A percentile compares a stretch with the other conserved stretches of the same genome.
Evolutionary conservation across 148 eudicot species (phyloP).

Genomic region (Tetragonia tetragonoides): DNA sequence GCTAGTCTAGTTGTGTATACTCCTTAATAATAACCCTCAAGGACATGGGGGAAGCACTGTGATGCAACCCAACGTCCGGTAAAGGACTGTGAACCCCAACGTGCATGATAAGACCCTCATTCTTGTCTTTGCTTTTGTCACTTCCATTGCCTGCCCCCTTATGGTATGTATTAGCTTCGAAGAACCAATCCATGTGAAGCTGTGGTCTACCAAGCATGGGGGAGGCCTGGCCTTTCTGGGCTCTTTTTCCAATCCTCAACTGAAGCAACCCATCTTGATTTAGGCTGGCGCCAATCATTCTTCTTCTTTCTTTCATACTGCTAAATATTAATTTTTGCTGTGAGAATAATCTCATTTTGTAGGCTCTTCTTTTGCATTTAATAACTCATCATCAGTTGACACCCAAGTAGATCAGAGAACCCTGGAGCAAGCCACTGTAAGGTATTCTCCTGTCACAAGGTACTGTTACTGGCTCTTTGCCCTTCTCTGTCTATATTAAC

Average conservation of each 20-base stretch:
- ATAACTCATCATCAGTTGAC: background rate
- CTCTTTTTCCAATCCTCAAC: conserved; percentile 12
- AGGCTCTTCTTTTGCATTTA: background rate
- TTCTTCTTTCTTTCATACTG: background rate
- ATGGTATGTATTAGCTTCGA: background rate
- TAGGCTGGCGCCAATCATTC: background rate
- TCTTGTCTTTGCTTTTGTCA: conserved; percentile 10
- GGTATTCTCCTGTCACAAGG: conserved; percentile 9
- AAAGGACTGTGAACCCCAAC: conserved; percentile 17
- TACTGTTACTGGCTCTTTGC: background rate
- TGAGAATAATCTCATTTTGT: background rate
- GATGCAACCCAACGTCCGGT: conserved; percentile 30
- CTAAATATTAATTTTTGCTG: background rate
- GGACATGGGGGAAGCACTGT: conserved; percentile 22
- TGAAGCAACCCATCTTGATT: background rate
- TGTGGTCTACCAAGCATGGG: conserved; percentile 47
- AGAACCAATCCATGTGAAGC: conserved; percentile 34
- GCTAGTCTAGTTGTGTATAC: conserved; percentile 5
- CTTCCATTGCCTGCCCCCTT: background rate
- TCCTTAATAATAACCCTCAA: background rate
- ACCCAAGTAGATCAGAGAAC: conserved; percentile 1
- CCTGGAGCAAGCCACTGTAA: conserved; percentile 5
- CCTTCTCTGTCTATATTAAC: background rate
- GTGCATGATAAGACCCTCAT: conserved; percentile 17
- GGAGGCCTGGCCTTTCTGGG: conserved; percentile 16